Evolutionary conservation across 1,139 yeast genomes (phyloP).

Genomic region (Arxiozyma bovina): DNA sequence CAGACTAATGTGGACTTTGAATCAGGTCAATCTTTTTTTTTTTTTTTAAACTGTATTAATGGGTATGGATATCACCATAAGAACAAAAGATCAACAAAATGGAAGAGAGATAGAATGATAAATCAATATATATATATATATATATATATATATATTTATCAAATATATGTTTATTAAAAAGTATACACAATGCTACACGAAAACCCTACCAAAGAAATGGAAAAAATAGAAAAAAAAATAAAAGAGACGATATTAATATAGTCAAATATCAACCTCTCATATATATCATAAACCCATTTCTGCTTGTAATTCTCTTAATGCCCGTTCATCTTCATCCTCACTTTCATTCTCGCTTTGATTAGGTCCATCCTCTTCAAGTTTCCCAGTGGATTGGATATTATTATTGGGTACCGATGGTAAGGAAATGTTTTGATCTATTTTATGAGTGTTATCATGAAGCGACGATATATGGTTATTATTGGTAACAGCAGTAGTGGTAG

Average conservation of each 20-base stretch:
- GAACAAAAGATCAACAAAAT: neutral
- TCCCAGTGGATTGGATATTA: constrained; percentile 13
- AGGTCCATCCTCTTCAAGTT: constrained; percentile 39
- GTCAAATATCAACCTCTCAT: too few species aligned
- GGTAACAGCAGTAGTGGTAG: neutral
- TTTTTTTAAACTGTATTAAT: too few species aligned
- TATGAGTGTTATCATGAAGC: constrained; percentile 7
- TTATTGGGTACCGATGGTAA: constrained; percentile 36
- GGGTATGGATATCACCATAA: too few species aligned
- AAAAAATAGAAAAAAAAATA: too few species aligned
- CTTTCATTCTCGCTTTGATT: constrained; percentile 79
- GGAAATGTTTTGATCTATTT: constrained; percentile 25
- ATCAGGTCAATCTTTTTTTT: too few species aligned
- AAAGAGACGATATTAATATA: neutral
- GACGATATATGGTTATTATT: neutral
- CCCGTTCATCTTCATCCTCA: constrained; percentile 86
- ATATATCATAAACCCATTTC: constrained; percentile 74
- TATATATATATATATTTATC: too few species aligned
- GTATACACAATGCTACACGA: neutral
- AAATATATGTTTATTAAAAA: neutral
- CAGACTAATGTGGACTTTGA: too few species aligned
- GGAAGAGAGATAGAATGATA: too few species aligned
- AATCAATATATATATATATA: neutral
- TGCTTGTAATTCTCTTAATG: constrained; percentile 79
- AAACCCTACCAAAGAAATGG: too few species aligned